Evolutionary conservation across 1,139 yeast species (phyloP).

Genomic region (Yamadazyma sp.): DNA sequence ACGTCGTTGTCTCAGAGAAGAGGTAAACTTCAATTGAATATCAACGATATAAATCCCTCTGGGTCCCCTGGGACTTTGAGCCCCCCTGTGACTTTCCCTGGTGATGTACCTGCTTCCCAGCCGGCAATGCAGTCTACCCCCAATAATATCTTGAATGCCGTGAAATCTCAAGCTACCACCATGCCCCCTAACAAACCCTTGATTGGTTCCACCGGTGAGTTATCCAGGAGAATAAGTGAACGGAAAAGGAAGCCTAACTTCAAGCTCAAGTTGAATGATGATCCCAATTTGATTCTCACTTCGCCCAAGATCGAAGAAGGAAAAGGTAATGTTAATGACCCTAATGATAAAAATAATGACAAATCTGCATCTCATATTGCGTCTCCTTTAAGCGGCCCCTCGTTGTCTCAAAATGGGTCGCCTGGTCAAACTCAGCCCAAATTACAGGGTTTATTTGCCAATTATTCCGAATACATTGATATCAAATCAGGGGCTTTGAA

Average conservation of each 20-base stretch:
- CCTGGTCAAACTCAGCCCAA: conserved; percentile 18
- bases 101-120: conserved; percentile 8
- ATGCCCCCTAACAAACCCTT: conserved; percentile 2
- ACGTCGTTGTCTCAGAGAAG: conserved; percentile 57
- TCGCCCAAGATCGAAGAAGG: background rate
- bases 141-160: background rate
- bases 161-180: background rate
- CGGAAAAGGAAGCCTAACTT: conserved; percentile 41
- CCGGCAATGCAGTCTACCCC: background rate
- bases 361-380: conserved; percentile 4
- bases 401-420: background rate
- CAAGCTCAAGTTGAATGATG: conserved; percentile 29
- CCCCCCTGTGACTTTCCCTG: conserved; percentile 15
- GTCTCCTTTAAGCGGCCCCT: conserved; percentile 1
- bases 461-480: conserved; percentile 84
- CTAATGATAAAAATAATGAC: conserved; percentile 5
- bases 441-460: conserved; percentile 67
- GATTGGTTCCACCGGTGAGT: conserved; percentile 30
- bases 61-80: conserved; percentile 11
- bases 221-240: conserved; percentile 38
- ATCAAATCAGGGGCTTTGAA: conserved; percentile 88
- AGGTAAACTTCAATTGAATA: conserved; percentile 55
- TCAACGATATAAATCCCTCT: conserved; percentile 26
- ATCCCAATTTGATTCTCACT: conserved; percentile 1
- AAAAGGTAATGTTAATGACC: background rate